Evolutionary conservation across 2,329 filamentous ascomycete species (phyloP), one percentile per base, ranked within the genome.

Genomic region (Emericellopsis atlantica): DNA sequence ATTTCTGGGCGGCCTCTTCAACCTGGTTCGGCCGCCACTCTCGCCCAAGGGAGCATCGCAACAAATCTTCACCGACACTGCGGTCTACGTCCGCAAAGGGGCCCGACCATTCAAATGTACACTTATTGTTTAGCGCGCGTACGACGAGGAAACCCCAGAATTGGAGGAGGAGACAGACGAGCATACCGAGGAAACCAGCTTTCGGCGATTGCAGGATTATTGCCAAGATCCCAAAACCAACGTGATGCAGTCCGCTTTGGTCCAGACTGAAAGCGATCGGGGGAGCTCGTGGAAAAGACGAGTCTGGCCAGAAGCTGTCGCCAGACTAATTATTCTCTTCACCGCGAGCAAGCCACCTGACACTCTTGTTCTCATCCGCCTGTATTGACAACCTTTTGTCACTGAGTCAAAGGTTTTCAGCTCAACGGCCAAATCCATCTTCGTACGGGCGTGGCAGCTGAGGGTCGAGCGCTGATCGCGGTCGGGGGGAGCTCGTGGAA

Each of bases 1-100:
- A 59, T 81, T 98, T 35, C 80, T 89, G 14, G 88, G 96, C 62
- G 92, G 92, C 56, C 89, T 96, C 62, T 85, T 98, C 36, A 98
- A 95, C 62, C 82, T 98, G 50, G 92, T 98, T 52, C 85, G 92
- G 53, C 92, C 92, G 10, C 26, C 6, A 29, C 77, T 87, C 39
- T 96, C 90, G 7, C 88, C 90, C 43, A 98, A 98, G 62, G 92
- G 92, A 49, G 96, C 95, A 60, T 95, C 90, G 2, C 92, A 98
- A 63, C 87, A 96, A 57, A 94, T 98, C 63, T 98, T 95, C 73
- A 95, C 92, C 62, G 92, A 98, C 78, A 84, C 88, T 32, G 84
- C 86, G 37, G 87, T 90, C 40, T 86, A 83, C 47, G 93, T 98
- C 55, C 83, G 93, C 48, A 80, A 86, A 48, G 96, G 92, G 14